Percentiles rank a stretch among this genome's conserved stretches.
Evolutionary conservation across 257 asterid species (phyloP).

Genomic region (Solanum rostratum): DNA sequence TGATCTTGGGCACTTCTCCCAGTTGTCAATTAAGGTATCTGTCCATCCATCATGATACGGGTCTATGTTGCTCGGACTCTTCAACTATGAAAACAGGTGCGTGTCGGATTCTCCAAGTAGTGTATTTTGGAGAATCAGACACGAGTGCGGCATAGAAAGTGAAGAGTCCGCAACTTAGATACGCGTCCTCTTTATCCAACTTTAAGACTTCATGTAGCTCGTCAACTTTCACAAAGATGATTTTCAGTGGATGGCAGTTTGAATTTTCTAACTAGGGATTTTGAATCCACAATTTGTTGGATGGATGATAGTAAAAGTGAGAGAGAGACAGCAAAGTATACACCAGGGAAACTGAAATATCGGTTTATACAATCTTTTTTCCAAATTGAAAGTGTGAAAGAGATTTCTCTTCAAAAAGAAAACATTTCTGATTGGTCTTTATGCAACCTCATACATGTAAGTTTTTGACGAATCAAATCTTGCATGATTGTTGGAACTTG

Average conservation of each 20-base stretch:
- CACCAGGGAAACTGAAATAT: neutral
- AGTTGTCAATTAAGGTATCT: constrained; percentile 70
- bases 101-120: no score
- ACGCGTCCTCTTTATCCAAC: neutral
- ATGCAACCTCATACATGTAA: neutral
- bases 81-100: no score
- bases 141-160: no score
- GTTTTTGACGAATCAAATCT: neutral
- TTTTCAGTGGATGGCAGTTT: neutral
- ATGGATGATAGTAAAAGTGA: neutral
- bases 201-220: neutral
- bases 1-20: constrained; percentile 93
- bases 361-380: no score
- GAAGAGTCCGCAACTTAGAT: neutral
- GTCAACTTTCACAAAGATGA: neutral
- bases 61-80: no score
- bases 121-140: no score
- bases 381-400: no score
- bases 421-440: neutral
- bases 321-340: neutral
- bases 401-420: constrained; percentile 1
- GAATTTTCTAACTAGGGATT: neutral
- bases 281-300: neutral
- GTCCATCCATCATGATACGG: neutral
- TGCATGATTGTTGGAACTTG: neutral